Evolutionary conservation across 495 filamentous ascomycete genomes (phyloP).

Genomic region (Lepraria neglecta): DNA sequence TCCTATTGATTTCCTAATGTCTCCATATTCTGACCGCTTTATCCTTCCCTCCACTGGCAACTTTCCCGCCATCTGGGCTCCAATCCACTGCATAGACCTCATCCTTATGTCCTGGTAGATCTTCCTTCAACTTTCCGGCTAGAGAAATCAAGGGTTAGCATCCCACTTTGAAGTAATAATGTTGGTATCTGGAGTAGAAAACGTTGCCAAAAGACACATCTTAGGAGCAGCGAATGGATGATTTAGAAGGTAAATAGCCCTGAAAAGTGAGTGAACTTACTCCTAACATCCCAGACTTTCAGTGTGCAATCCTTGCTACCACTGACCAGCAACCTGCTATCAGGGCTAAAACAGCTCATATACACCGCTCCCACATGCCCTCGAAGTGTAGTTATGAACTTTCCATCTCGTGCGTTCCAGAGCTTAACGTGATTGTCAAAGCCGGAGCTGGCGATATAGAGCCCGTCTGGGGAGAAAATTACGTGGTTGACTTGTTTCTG

Average conservation of each 20-base stretch:
- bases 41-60: slow-evolving; percentile 88
- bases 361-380: slow-evolving; percentile 94
- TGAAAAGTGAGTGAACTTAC: neutral
- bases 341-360: slow-evolving; percentile 82
- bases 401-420: slow-evolving; percentile 68
- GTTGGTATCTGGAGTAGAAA: too few species aligned
- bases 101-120: slow-evolving; percentile 90
- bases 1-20: slow-evolving; percentile 40
- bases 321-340: slow-evolving; percentile 78
- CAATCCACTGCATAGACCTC: slow-evolving; percentile 94
- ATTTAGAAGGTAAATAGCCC: neutral
- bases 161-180: slow-evolving; percentile 51
- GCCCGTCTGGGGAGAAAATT: slow-evolving; percentile 83
- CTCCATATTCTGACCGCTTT: slow-evolving; percentile 85
- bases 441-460: slow-evolving; percentile 74
- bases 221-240: too few species aligned
- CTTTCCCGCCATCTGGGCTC: slow-evolving; percentile 77
- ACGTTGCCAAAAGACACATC: too few species aligned
- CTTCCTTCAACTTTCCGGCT: slow-evolving; percentile 67
- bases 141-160: slow-evolving; percentile 45
- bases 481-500: slow-evolving; percentile 97
- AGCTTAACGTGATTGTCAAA: slow-evolving; percentile 94
- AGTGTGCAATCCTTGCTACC: slow-evolving; percentile 87
- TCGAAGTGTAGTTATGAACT: slow-evolving; percentile 77
- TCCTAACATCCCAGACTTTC: slow-evolving; percentile 50